These are phyloP conservation scores for Rhodotorula kratochvilovae DNA, from an alignment of 768 basidiomycete genomes.

Conservation along the genomic window DNA sequence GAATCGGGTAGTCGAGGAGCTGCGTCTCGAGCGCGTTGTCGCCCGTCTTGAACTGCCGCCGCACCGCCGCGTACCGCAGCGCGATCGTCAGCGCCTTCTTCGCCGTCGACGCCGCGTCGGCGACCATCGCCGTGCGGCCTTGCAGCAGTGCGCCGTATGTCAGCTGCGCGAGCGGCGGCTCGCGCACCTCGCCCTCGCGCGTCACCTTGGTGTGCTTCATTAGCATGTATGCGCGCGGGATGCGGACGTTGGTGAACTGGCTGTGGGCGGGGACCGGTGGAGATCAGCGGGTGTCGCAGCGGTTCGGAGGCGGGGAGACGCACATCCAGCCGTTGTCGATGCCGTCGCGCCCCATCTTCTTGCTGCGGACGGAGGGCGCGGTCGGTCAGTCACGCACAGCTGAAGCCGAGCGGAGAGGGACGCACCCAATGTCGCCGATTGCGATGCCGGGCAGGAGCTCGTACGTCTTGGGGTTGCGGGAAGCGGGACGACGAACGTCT, in stretches of 20 bases:
- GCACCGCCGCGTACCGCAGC: constrained; percentile 50
- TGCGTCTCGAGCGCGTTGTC: constrained; percentile 50
- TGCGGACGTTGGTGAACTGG: constrained; percentile 51
- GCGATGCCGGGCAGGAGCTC: constrained; percentile 49
- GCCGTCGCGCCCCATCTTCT: constrained; percentile 52
- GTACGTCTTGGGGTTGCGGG: constrained; percentile 49
- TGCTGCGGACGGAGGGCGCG: constrained; percentile 11
- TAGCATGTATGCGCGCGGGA: constrained; percentile 51
- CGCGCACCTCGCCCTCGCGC: constrained; percentile 49
- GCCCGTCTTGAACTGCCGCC: constrained; percentile 50
- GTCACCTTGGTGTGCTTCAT: constrained; percentile 53
- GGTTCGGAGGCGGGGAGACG: neutral
- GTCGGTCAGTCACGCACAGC: neutral
- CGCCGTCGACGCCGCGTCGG: constrained; percentile 46
- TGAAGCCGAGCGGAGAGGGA: constrained; percentile 48
- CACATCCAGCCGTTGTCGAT: constrained; percentile 47
- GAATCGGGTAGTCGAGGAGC: constrained; percentile 52
- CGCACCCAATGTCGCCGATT: constrained; percentile 49
- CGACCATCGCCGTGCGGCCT: constrained; percentile 44
- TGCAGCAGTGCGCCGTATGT: constrained; percentile 52
- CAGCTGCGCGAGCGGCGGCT: constrained; percentile 51
- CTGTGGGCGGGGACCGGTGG: neutral
- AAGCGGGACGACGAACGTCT: constrained; percentile 52
- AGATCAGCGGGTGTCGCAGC: neutral
- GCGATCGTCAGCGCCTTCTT: constrained; percentile 53